Evolutionary conservation across 345 rosid genomes (phyloP), one percentile per base, ranked within the genome.

Genomic region (Adansonia digitata): DNA sequence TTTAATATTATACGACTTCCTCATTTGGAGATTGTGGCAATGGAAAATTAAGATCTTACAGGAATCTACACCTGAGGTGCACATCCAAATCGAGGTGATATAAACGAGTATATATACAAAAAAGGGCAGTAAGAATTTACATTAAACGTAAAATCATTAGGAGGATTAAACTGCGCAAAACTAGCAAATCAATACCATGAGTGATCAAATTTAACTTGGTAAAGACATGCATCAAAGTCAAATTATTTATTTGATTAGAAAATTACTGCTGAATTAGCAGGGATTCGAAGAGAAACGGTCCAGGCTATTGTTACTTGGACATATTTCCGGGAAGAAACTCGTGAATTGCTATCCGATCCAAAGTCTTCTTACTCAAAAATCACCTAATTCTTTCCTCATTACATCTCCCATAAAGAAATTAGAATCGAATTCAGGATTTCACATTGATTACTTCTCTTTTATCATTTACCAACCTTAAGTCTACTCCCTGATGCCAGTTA

Each of bases 261-360:
- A 61, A 46, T 22, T 59, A 48, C 7, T 5, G 2, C 66, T 2
- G 26, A 49, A 18, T 29, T 49, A 34, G 39, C 31, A 31, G 59
- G 37, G 27, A 69, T n/a, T 31, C 18, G 6, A 59, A 4, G 5
- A 1, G 27, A 72, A 72, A 57, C 7, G 27, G 20, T 57, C 17
- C 26, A 43, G 18, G 52, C 27, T 24, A 12, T 26, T 59, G 14
- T 15, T 18, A 37, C 57, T 18, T 13, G 35, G 17, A n/a, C 24
- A 22, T 49, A 13, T 14, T 26, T 35, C 71, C 18, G 2, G 2
- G 39, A 72, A 6, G 75, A 55, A 22, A 74, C 39, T 24, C 49
- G n/a, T 7, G 97, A 24, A 35, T 62, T 29, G 22, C 65, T 26
- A 43, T 68, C 26, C 60, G 72, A 73, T 73, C 49, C 31, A 24